A percentile compares a stretch with the other conserved stretches of the same genome.
Evolutionary conservation across 768 basidiomycete genomes (phyloP).

Genomic region (Lactarius evosmus): DNA sequence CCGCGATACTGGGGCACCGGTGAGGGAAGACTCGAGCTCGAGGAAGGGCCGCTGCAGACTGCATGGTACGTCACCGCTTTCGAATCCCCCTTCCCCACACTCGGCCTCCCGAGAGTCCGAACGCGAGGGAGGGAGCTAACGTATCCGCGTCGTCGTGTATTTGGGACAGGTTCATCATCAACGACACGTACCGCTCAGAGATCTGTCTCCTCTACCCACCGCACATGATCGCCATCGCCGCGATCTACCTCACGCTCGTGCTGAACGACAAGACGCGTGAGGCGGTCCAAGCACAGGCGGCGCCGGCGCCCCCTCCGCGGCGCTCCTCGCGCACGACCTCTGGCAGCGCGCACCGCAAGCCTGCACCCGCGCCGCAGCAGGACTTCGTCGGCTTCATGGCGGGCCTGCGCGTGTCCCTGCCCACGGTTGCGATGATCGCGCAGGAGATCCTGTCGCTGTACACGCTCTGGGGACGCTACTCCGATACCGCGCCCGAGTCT

Average conservation of each 20-base stretch:
- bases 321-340: constrained; percentile 50
- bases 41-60: constrained; percentile 76
- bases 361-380: constrained; percentile 36
- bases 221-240: constrained; percentile 88
- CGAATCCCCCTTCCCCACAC: not conserved
- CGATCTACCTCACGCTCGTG: constrained; percentile 84
- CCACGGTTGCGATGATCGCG: constrained; percentile 75
- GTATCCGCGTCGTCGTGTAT: not conserved
- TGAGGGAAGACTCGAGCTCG: constrained; percentile 72
- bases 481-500: constrained; percentile 50
- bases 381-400: constrained; percentile 83
- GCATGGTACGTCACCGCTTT: constrained; percentile 71
- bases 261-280: constrained; percentile 60
- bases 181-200: constrained; percentile 93
- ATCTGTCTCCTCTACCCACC: constrained; percentile 94
- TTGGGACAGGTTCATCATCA: constrained; percentile 91
- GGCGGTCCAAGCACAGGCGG: constrained; percentile 35
- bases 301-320: constrained; percentile 42
- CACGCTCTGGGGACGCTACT: constrained; percentile 83
- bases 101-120: not conserved
- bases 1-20: constrained; percentile 77
- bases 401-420: constrained; percentile 78
- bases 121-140: not conserved
- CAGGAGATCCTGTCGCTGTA: constrained; percentile 92
- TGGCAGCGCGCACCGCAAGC: constrained; percentile 37